These are phyloP conservation scores for Didymella segeticola DNA, from an alignment of 2,329 filamentous ascomycete species.

Conservation along the genomic window DNA sequence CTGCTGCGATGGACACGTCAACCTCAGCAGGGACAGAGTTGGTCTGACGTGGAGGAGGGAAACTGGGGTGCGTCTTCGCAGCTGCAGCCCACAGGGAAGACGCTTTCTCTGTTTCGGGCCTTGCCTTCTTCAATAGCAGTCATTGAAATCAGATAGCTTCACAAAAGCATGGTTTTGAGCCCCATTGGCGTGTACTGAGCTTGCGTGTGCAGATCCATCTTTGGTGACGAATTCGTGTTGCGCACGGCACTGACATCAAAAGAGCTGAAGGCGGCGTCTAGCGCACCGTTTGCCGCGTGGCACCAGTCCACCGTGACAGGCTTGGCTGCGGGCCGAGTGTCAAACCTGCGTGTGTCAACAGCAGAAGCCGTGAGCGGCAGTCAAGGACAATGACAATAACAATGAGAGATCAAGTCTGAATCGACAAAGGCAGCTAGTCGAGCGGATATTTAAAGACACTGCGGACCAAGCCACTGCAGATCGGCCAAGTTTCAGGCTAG, in stretches of 20 bases:
- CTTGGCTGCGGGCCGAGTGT: neutral
- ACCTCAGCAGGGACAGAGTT: neutral
- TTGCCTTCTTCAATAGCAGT: neutral
- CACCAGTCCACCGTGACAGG: neutral
- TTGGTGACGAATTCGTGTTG: neutral
- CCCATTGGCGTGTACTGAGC: neutral
- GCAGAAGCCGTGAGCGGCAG: neutral
- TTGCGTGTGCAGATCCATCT: neutral
- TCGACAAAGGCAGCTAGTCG: neutral
- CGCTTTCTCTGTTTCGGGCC: neutral
- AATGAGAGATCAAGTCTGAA: neutral
- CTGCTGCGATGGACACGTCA: neutral
- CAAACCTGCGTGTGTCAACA: no score
- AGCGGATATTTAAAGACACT: slow-evolving; percentile 11
- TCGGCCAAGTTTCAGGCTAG: slow-evolving; percentile 9
- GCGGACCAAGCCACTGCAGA: slow-evolving; percentile 15
- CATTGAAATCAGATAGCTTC: neutral
- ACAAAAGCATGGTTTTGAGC: neutral
- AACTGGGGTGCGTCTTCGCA: neutral
- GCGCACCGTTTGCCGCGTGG: neutral
- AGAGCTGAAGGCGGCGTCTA: neutral
- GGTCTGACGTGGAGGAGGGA: no score
- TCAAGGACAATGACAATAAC: neutral
- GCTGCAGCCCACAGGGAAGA: neutral
- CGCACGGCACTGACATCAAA: neutral